These are phyloP conservation scores for Dipodascus geniculatus DNA, from an alignment of 805 yeast species.

Conservation along the genomic window DNA sequence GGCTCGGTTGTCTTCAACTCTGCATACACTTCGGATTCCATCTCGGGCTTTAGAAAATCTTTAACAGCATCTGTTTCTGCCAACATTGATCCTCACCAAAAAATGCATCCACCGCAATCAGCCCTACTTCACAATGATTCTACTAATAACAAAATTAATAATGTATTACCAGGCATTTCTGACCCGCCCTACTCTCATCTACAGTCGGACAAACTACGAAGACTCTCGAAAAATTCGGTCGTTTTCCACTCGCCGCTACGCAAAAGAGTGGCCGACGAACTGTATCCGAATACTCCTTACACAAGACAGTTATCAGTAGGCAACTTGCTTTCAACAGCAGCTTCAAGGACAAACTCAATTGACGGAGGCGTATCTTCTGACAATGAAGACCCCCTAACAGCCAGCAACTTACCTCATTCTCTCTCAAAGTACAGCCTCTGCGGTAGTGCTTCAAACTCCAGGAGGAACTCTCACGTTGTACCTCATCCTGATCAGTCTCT, in stretches of 20 bases:
- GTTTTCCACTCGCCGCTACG: background rate
- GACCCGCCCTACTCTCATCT: slow-evolving; percentile 11
- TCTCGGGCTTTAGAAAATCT: slow-evolving; percentile 16
- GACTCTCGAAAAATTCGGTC: background rate
- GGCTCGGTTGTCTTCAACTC: slow-evolving; percentile 14
- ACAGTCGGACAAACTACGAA: slow-evolving; percentile 5
- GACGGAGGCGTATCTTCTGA: slow-evolving; percentile 17
- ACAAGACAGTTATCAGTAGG: slow-evolving; percentile 11
- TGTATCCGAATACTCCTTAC: slow-evolving; percentile 2
- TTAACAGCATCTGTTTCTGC: slow-evolving; percentile 10
- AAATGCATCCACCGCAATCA: slow-evolving; percentile 8
- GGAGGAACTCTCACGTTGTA: slow-evolving; percentile 13
- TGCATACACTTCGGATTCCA: slow-evolving; percentile 16
- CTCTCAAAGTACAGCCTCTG: slow-evolving; percentile 17
- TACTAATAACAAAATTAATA: slow-evolving; percentile 8
- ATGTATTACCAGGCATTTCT: slow-evolving; percentile 3
- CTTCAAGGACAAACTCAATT: slow-evolving; percentile 16
- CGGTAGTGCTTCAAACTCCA: slow-evolving; percentile 12
- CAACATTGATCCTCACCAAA: slow-evolving; percentile 31
- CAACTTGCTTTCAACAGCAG: slow-evolving; percentile 1
- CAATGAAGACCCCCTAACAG: slow-evolving; percentile 18
- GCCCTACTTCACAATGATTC: slow-evolving; percentile 9
- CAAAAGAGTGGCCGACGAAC: background rate
- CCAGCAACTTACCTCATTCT: slow-evolving; percentile 9
- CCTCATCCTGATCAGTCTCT: slow-evolving; percentile 4